phyloP scores from a whole-genome alignment of 345 rosid genomes.

The Camelina hispida region DNA sequence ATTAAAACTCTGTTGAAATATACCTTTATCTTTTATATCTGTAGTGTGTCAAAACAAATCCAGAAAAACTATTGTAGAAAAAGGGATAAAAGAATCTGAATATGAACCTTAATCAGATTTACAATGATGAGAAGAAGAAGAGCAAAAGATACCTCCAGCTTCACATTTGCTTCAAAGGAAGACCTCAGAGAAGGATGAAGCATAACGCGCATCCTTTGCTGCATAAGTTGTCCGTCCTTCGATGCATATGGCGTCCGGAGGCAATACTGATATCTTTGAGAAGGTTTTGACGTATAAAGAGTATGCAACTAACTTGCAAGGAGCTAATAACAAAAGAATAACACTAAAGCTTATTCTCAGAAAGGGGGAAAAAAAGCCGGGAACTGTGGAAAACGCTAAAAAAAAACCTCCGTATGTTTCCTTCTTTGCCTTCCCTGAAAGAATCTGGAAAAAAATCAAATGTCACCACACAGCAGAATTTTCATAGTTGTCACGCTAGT shows the following conservation, averaged over 20 bases:
- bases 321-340: conserved; percentile 54
- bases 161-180: conserved; percentile 38
- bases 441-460: conserved; percentile 40
- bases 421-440: conserved; percentile 43
- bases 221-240: conserved; percentile 17
- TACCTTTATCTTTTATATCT: conserved; percentile 41
- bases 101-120: conserved; percentile 39
- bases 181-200: conserved; percentile 33
- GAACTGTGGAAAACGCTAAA: conserved; percentile 23
- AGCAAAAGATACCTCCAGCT: conserved; percentile 41
- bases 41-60: conserved; percentile 40
- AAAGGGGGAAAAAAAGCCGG: conserved; percentile 35
- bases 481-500: conserved; percentile 50
- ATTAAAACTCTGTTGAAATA: conserved; percentile 15
- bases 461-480: conserved; percentile 27
- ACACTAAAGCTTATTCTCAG: conserved; percentile 50
- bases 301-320: conserved; percentile 38
- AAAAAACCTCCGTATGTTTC: conserved; percentile 45
- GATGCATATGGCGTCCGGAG: conserved; percentile 31
- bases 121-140: conserved; percentile 40
- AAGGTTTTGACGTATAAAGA: conserved; percentile 41
- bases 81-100: conserved; percentile 43
- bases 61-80: conserved; percentile 33
- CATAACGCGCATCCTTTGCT: conserved; percentile 17
- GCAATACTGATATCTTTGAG: conserved; percentile 40